Percentiles rank a stretch among this genome's conserved stretches.
These are phyloP conservation scores for Cladobotryum mycophilum DNA, from an alignment of 2,329 filamentous ascomycete species.

Conservation along the genomic window DNA sequence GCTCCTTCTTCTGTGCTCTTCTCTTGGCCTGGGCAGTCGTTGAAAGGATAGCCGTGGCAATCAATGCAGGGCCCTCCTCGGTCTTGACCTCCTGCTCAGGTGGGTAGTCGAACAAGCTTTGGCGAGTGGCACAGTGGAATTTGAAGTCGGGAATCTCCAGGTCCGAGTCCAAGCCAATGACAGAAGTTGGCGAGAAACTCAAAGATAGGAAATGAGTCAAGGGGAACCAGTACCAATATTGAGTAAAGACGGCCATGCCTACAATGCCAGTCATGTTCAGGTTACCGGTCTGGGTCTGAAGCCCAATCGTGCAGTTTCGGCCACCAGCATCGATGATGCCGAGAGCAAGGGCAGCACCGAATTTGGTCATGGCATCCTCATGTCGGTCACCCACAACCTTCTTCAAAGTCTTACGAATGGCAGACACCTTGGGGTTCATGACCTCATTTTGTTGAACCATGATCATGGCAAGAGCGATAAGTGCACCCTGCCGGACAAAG, in stretches of 20 bases:
- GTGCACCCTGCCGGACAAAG: slow-evolving; percentile 92
- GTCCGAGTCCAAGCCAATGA: slow-evolving; percentile 91
- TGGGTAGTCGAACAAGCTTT: slow-evolving; percentile 95
- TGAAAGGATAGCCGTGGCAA: slow-evolving; percentile 91
- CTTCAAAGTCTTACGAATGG: slow-evolving; percentile 85
- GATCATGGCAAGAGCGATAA: slow-evolving; percentile 95
- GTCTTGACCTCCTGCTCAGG: slow-evolving; percentile 93
- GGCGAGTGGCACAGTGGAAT: slow-evolving; percentile 89
- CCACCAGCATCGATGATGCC: slow-evolving; percentile 98
- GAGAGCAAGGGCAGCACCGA: slow-evolving; percentile 86
- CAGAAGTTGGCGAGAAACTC: slow-evolving; percentile 92
- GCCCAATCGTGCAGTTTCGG: slow-evolving; percentile 94
- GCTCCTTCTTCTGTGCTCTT: slow-evolving; percentile 88
- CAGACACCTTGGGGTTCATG: slow-evolving; percentile 93
- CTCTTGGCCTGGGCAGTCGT: slow-evolving; percentile 97
- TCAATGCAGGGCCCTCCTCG: slow-evolving; percentile 86
- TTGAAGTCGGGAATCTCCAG: slow-evolving; percentile 91
- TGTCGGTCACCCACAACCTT: slow-evolving; percentile 93
- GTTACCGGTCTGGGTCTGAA: slow-evolving; percentile 96
- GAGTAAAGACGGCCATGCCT: slow-evolving; percentile 95
- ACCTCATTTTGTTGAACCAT: slow-evolving; percentile 98
- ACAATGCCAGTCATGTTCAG: slow-evolving; percentile 98
- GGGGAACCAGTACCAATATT: slow-evolving; percentile 99
- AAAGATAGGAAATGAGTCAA: slow-evolving; percentile 95
- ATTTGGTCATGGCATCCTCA: slow-evolving; percentile 99